Conservation (phyloP, 192 early-diverging fungal genomes). For the Podila minutissima region DNA sequence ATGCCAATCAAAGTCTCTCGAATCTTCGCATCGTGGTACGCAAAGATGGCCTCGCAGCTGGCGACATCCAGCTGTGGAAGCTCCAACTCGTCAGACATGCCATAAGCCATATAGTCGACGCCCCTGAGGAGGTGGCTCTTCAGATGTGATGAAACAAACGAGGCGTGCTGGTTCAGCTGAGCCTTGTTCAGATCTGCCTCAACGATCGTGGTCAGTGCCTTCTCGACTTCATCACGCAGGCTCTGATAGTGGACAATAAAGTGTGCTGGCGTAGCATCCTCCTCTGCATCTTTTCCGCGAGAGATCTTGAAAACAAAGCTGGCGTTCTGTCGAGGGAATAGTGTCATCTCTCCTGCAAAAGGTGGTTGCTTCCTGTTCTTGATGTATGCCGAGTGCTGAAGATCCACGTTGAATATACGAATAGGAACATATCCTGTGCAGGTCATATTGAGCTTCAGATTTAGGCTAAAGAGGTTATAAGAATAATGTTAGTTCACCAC, state of each 20-base stretch:
- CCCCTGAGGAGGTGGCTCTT: slow-evolving; percentile 57
- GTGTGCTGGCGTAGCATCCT: slow-evolving; percentile 48
- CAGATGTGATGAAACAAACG: slow-evolving; percentile 55
- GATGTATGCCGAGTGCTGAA: slow-evolving; percentile 33
- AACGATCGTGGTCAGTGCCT: slow-evolving; percentile 52
- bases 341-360: slow-evolving; percentile 52
- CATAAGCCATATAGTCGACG: slow-evolving; percentile 70
- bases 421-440: slow-evolving; percentile 61
- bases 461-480: slow-evolving; percentile 33
- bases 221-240: slow-evolving; percentile 63
- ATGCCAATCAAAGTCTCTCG: slow-evolving; percentile 60
- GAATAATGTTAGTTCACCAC: slow-evolving; percentile 1
- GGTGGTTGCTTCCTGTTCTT: slow-evolving; percentile 40
- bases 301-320: slow-evolving; percentile 67
- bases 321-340: slow-evolving; percentile 64
- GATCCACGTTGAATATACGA: slow-evolving; percentile 57
- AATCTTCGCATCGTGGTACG: slow-evolving; percentile 58
- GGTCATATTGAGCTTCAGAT: slow-evolving; percentile 56
- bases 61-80: slow-evolving; percentile 62
- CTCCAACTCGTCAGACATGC: slow-evolving; percentile 63
- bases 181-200: slow-evolving; percentile 50
- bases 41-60: slow-evolving; percentile 58
- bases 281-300: slow-evolving; percentile 32
- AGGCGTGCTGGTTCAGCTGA: slow-evolving; percentile 58
- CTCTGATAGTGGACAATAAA: slow-evolving; percentile 62